A percentile compares a stretch with the other conserved stretches of the same genome.
phyloP scores from a whole-genome alignment of 1,284 basidiomycete species.

The Cryptococcus sp. region DNA sequence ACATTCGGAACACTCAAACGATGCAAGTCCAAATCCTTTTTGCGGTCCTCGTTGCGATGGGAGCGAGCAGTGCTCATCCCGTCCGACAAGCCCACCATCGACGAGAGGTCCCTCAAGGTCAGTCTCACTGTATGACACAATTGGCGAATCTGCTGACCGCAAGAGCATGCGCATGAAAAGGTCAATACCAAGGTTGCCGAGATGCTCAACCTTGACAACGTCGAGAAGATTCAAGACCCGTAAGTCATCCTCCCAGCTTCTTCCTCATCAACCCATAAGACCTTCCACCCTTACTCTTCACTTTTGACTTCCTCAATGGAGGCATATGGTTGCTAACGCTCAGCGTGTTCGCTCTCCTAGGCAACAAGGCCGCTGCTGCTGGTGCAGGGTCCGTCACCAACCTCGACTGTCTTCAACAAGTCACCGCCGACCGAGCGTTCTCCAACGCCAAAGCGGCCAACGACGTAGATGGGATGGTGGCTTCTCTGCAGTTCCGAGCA shows the following conservation, averaged over 20 bases:
- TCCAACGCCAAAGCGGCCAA: constrained; percentile 62
- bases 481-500: constrained; percentile 60
- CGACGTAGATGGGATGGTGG: constrained; percentile 56
- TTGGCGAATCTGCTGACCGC: background rate
- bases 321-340: no score
- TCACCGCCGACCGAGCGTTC: constrained; percentile 61
- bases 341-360: constrained; percentile 59
- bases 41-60: background rate
- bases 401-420: constrained; percentile 61
- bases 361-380: constrained; percentile 56
- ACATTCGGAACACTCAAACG: background rate
- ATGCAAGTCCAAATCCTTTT: background rate
- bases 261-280: constrained; percentile 14
- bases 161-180: constrained; percentile 62
- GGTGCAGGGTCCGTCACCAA: constrained; percentile 57
- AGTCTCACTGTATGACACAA: background rate
- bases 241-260: constrained; percentile 15
- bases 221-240: constrained; percentile 56
- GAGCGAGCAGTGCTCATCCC: background rate
- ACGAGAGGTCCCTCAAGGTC: constrained; percentile 1
- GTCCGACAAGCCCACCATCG: background rate
- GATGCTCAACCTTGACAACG: constrained; percentile 56
- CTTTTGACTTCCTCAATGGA: no score
- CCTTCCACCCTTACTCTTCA: background rate
- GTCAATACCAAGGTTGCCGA: constrained; percentile 54